Evolutionary conservation across 192 early-diverging fungal species (phyloP).

Genomic region (Podila verticillata): DNA sequence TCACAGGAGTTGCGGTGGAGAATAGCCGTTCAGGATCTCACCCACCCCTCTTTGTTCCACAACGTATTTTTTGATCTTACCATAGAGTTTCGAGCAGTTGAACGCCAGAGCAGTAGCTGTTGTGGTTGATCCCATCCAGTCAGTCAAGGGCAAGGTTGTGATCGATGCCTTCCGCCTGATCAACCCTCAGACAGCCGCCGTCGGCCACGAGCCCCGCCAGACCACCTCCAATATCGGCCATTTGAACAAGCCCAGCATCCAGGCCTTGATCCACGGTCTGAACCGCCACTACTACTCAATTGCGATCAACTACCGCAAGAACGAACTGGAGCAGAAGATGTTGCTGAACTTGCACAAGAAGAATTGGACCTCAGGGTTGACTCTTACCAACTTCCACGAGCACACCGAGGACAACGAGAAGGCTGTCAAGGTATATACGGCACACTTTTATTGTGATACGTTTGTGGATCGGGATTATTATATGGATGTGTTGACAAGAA

Average conservation of each 20-base stretch:
- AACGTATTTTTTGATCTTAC: not conserved
- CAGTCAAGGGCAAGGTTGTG: slow-evolving; percentile 99
- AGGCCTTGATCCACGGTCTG: slow-evolving; percentile 96
- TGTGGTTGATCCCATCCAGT: slow-evolving; percentile 99
- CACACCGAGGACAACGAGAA: slow-evolving; percentile 87
- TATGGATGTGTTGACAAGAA: no score
- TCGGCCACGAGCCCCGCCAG: slow-evolving; percentile 94
- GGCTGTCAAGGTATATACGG: slow-evolving; percentile 77
- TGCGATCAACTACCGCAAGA: slow-evolving; percentile 99
- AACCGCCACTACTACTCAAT: slow-evolving; percentile 99
- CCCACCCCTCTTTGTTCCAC: not conserved
- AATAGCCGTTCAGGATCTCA: not conserved
- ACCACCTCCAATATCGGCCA: slow-evolving; percentile 99
- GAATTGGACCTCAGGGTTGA: slow-evolving; percentile 97
- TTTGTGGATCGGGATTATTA: not conserved
- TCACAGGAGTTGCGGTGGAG: no score
- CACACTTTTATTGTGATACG: not conserved
- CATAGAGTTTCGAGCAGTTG: slow-evolving; percentile 90
- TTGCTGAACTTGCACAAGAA: slow-evolving; percentile 98
- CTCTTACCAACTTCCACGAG: slow-evolving; percentile 81
- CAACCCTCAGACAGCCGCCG: slow-evolving; percentile 84
- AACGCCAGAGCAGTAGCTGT: slow-evolving; percentile 96
- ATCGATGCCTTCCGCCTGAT: slow-evolving; percentile 99
- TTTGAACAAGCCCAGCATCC: slow-evolving; percentile 97
- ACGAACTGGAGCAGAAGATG: slow-evolving; percentile 99